Evolutionary conservation across 352 stramenopile genomes (phyloP).

Genomic region (Phytophthora sp.): DNA sequence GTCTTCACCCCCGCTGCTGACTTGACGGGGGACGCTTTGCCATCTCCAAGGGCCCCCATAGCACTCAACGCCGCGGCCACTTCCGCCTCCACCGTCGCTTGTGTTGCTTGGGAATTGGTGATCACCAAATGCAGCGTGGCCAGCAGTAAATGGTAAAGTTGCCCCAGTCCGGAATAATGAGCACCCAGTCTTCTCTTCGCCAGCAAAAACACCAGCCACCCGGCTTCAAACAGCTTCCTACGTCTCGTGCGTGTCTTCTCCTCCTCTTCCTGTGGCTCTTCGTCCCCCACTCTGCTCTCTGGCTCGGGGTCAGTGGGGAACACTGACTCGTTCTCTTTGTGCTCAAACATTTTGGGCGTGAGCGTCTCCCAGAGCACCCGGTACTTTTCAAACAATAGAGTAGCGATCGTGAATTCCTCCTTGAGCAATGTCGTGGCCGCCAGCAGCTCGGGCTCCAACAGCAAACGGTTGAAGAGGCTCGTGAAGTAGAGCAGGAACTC

Average conservation of each 20-base stretch:
- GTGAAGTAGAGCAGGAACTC: slow-evolving; percentile 76
- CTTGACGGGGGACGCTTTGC: slow-evolving; percentile 26
- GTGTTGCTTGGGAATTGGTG: slow-evolving; percentile 33
- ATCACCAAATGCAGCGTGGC: slow-evolving; percentile 76
- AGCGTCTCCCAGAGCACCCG: slow-evolving; percentile 63
- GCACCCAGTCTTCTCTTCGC: slow-evolving; percentile 48
- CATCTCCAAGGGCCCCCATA: slow-evolving; percentile 47
- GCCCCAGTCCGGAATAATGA: slow-evolving; percentile 64
- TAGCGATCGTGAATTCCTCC: slow-evolving; percentile 78
- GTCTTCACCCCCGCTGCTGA: slow-evolving; percentile 10
- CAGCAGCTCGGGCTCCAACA: slow-evolving; percentile 76
- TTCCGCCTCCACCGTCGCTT: slow-evolving; percentile 75
- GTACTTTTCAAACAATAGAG: slow-evolving; percentile 83
- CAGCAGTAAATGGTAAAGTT: slow-evolving; percentile 81
- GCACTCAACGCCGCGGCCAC: slow-evolving; percentile 80
- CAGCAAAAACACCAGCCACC: slow-evolving; percentile 82
- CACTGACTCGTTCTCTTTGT: background rate
- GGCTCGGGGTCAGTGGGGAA: slow-evolving; percentile 26
- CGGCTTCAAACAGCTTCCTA: slow-evolving; percentile 61
- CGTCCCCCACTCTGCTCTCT: slow-evolving; percentile 19
- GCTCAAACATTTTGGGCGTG: slow-evolving; percentile 19
- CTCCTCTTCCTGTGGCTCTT: slow-evolving; percentile 27
- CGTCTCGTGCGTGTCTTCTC: slow-evolving; percentile 16
- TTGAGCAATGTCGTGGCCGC: slow-evolving; percentile 76
- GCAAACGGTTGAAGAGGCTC: slow-evolving; percentile 80